Percentiles rank a stretch among this genome's conserved stretches.
phyloP scores from a whole-genome alignment of 441 rosid species.

The Pelargonium cotyledonis region DNA sequence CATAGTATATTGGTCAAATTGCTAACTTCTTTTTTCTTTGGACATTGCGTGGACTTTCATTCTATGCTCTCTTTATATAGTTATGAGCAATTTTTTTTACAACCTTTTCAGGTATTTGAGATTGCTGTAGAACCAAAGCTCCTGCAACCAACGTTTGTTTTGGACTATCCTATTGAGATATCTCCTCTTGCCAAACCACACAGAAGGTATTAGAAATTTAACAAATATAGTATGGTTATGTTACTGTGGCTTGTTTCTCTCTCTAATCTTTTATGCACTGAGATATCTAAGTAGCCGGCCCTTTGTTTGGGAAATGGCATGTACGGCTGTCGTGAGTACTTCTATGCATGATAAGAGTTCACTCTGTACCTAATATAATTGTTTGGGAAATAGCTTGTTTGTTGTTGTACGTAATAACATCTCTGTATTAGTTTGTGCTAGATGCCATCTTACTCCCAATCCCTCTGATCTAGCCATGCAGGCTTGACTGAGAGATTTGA shows the following conservation, averaged over 20 bases:
- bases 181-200: constrained; percentile 97
- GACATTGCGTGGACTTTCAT: not conserved
- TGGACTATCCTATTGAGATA: constrained; percentile 92
- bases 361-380: no score
- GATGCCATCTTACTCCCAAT: constrained; percentile 8
- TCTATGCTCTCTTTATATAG: not conserved
- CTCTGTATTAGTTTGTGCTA: not conserved
- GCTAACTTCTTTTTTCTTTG: not conserved
- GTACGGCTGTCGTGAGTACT: not conserved
- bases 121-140: constrained; percentile 81
- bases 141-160: constrained; percentile 85
- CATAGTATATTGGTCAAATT: not conserved
- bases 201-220: constrained; percentile 37
- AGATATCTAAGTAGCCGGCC: no score
- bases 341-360: not conserved
- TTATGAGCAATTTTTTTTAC: constrained; percentile 6
- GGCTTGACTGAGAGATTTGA: constrained; percentile 93
- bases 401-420: not conserved
- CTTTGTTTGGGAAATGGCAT: no score
- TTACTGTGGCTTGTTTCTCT: constrained; percentile 1
- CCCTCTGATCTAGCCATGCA: constrained; percentile 33
- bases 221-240: constrained; percentile 18
- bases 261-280: not conserved
- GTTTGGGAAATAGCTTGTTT: not conserved
- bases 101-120: constrained; percentile 66